phyloP scores from a whole-genome alignment of 2,329 filamentous ascomycete species.

The Aspergillus pseudoterreus region DNA sequence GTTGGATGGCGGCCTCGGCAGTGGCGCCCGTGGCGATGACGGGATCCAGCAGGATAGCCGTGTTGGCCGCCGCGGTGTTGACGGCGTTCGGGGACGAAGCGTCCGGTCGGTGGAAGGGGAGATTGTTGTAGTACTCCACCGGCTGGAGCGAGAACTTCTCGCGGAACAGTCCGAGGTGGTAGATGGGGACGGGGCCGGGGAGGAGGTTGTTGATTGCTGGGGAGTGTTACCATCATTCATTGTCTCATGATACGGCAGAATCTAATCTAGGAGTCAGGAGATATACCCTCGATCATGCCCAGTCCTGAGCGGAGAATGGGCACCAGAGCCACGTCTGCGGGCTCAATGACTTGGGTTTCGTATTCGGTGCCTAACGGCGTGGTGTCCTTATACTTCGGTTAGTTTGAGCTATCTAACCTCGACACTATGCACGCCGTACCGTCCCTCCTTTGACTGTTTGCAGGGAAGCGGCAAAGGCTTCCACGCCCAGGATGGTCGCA shows the following conservation, averaged over 20 bases:
- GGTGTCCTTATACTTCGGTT: constrained; percentile 54
- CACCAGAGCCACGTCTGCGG: constrained; percentile 71
- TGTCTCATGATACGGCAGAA: constrained; percentile 1
- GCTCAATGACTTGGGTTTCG: constrained; percentile 60
- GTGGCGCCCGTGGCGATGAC: constrained; percentile 93
- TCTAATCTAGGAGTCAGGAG: not conserved
- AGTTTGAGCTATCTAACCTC: not conserved
- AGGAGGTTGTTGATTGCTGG: constrained; percentile 74
- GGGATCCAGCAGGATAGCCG: constrained; percentile 85
- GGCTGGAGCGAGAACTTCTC: constrained; percentile 82
- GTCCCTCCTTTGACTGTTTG: constrained; percentile 56
- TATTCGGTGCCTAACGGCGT: constrained; percentile 78
- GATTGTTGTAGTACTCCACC: constrained; percentile 97
- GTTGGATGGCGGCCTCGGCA: constrained; percentile 83
- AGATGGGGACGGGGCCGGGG: constrained; percentile 72
- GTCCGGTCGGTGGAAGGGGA: constrained; percentile 60
- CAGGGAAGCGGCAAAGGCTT: constrained; percentile 68
- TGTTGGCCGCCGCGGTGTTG: constrained; percentile 47
- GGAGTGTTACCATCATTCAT: constrained; percentile 8
- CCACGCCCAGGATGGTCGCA: constrained; percentile 72
- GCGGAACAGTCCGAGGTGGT: constrained; percentile 93
- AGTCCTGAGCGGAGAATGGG: constrained; percentile 91
- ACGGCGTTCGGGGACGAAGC: constrained; percentile 24
- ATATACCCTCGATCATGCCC: constrained; percentile 77
- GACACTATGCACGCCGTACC: constrained; percentile 46